Conservation (phyloP, 352 stramenopile species). For the Phytophthora meadii region DNA sequence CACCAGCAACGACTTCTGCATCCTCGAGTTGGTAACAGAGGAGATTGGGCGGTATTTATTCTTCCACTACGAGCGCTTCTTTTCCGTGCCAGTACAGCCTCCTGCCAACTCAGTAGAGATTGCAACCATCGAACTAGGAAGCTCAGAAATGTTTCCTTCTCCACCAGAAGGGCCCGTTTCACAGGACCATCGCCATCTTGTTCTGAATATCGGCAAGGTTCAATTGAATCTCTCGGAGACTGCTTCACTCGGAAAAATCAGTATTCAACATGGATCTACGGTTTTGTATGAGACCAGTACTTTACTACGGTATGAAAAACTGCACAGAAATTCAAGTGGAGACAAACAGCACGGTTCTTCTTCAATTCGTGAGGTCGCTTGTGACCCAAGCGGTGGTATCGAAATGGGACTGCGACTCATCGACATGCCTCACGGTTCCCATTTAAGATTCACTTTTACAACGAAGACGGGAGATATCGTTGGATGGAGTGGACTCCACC, state of each 20-base stretch:
- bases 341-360: constrained; percentile 19
- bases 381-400: constrained; percentile 33
- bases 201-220: constrained; percentile 34
- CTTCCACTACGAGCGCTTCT: constrained; percentile 81
- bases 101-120: constrained; percentile 3
- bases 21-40: constrained; percentile 68
- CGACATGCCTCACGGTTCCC: constrained; percentile 81
- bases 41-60: constrained; percentile 76
- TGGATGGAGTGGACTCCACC: constrained; percentile 74
- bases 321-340: constrained; percentile 12
- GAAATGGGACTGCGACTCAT: constrained; percentile 53
- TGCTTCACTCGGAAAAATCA: constrained; percentile 33
- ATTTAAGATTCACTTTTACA: constrained; percentile 67
- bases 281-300: constrained; percentile 38
- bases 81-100: constrained; percentile 35
- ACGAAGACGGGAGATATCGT: constrained; percentile 44
- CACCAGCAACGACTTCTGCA: constrained; percentile 71
- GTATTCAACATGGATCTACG: constrained; percentile 41
- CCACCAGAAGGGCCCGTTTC: constrained; percentile 37
- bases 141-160: constrained; percentile 38
- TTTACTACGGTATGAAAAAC: constrained; percentile 19
- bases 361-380: constrained; percentile 24
- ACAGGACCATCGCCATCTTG: constrained; percentile 33
- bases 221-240: constrained; percentile 19
- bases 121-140: constrained; percentile 5